These are phyloP conservation scores for Microbotryum intermedium DNA, from an alignment of 1,284 basidiomycete species.

Conservation along the genomic window DNA sequence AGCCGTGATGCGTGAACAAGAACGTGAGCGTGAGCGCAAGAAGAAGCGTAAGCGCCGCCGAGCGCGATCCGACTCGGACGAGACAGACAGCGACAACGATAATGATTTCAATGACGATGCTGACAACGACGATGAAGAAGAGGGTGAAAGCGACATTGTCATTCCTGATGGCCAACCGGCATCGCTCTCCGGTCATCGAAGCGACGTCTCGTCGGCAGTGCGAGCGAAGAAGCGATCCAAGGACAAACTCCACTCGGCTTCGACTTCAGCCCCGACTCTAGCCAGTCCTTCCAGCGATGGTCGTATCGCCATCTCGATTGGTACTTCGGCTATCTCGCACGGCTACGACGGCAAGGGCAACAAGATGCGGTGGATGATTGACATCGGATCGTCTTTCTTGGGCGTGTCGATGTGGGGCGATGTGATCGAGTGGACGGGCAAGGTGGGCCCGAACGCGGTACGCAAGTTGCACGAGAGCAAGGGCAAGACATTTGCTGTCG, in stretches of 20 bases:
- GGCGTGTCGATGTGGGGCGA: conserved; percentile 21
- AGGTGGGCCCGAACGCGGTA: background rate
- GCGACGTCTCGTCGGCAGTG: too few relatives aligned
- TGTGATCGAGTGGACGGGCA: conserved; percentile 13
- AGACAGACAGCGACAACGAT: background rate
- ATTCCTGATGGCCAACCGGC: too few relatives aligned
- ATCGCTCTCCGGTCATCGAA: too few relatives aligned
- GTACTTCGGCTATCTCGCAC: background rate
- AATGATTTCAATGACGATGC: background rate
- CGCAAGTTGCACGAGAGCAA: conserved; percentile 7
- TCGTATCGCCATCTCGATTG: conserved; percentile 7
- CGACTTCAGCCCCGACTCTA: too few relatives aligned
- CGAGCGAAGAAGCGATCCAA: too few relatives aligned
- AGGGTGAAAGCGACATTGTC: background rate
- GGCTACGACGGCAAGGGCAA: conserved; percentile 4
- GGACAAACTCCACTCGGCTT: too few relatives aligned
- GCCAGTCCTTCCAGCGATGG: conserved; percentile 2
- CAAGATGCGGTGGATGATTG: conserved; percentile 15
- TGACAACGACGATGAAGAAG: background rate
- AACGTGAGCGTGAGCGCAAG: background rate
- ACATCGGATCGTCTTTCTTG: conserved; percentile 8
- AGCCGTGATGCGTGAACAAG: background rate
- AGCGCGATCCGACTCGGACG: background rate
- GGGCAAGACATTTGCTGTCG: conserved; percentile 9
- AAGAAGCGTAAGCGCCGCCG: background rate